Percentiles rank a stretch among this genome's conserved stretches.
Evolutionary conservation across 345 rosid genomes (phyloP).

Genomic region (Eucalyptus polyanthemos): DNA sequence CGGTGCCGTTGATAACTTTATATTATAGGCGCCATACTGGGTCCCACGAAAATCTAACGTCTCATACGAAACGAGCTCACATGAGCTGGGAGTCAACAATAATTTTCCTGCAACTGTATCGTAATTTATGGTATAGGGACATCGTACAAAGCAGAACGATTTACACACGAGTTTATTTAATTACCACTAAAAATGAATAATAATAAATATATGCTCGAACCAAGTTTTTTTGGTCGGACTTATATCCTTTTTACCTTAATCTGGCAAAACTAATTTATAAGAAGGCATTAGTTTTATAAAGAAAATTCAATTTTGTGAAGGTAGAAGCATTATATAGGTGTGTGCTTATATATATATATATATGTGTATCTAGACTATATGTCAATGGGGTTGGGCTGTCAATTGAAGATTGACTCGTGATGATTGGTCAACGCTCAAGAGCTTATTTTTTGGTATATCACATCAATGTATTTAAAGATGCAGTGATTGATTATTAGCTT

Average conservation of each 20-base stretch:
- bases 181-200: background rate
- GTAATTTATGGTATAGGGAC: background rate
- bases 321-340: background rate
- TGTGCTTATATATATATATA: rapidly evolving
- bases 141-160: rapidly evolving
- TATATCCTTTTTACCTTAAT: background rate
- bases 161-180: background rate
- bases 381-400: background rate
- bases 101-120: background rate
- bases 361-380: too few relatives aligned
- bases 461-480: background rate
- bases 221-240: background rate
- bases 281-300: background rate
- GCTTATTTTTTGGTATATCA: rapidly evolving
- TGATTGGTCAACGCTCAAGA: rapidly evolving
- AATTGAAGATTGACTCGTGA: too few relatives aligned
- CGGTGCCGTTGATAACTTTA: background rate
- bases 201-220: background rate
- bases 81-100: background rate
- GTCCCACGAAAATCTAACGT: background rate
- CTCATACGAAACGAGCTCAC: background rate
- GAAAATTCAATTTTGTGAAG: rapidly evolving
- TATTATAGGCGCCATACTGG: background rate
- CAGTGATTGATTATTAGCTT: background rate
- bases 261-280: background rate